Conservation (phyloP, 305 asterid species). For the Salvia sclarea region DNA sequence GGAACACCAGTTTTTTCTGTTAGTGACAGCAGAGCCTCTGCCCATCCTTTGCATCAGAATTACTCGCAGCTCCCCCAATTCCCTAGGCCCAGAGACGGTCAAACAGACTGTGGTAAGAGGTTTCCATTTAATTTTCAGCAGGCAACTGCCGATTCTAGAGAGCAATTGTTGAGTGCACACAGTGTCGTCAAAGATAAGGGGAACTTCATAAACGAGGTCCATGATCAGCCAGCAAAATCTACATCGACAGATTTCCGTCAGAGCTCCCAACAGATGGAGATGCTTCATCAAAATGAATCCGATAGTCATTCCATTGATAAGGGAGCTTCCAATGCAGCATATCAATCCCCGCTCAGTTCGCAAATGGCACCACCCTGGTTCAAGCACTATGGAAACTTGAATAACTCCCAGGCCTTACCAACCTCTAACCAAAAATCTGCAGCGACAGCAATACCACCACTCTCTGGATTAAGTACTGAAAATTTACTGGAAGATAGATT, state of each 20-base stretch:
- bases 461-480: slow-evolving; percentile 37
- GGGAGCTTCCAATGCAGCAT: slow-evolving; percentile 30
- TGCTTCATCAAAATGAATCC: slow-evolving; percentile 35
- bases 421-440: slow-evolving; percentile 33
- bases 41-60: slow-evolving; percentile 43
- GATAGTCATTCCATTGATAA: slow-evolving; percentile 33
- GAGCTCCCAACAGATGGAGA: slow-evolving; percentile 31
- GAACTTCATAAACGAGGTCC: slow-evolving; percentile 36
- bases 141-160: slow-evolving; percentile 43
- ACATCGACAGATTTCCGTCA: slow-evolving; percentile 33
- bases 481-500: slow-evolving; percentile 37
- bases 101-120: slow-evolving; percentile 31
- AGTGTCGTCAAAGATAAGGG: slow-evolving; percentile 32
- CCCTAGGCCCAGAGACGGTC: slow-evolving; percentile 37
- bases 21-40: slow-evolving; percentile 38
- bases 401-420: slow-evolving; percentile 44
- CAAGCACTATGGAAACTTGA: slow-evolving; percentile 46
- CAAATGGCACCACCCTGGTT: slow-evolving; percentile 63
- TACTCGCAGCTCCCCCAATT: slow-evolving; percentile 39
- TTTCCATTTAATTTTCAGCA: slow-evolving; percentile 38
- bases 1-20: slow-evolving; percentile 21
- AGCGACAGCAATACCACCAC: slow-evolving; percentile 32
- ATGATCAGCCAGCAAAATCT: slow-evolving; percentile 38
- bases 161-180: slow-evolving; percentile 36
- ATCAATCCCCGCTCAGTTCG: slow-evolving; percentile 40